Base-by-base conservation (phyloP, 768 basidiomycete species). In the Termitomyces sp. region DNA sequence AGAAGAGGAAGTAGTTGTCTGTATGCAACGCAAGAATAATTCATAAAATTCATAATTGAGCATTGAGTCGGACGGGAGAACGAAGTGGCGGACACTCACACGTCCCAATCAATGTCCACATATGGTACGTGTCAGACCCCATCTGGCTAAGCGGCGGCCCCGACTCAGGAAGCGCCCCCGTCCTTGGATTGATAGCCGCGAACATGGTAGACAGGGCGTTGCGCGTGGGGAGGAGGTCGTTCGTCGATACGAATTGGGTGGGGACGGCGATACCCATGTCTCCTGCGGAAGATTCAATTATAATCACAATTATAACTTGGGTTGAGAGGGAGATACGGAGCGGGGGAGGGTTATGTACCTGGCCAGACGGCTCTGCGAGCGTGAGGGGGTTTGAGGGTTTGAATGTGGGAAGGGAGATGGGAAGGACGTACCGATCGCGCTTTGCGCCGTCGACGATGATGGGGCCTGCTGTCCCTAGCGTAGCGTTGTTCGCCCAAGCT, bases 181-280 rank as follows among this genome's bases (percentile, higher is more conserved):
- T 86, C 16, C 33, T 66, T 0, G 84, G 79, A 57, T 85, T 77
- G 59, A 83, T 80, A 2, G 76, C 76, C 3, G 82, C 74, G 64
- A 85, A 85, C 83, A 84, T 84, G 1, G 84, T 86, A 1, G 81
- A 77, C 4, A 87, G 75, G 0, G 85, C 84, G 62, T 85, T 86
- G 18, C 78, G 74, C 0, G 84, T 84, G 0, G 84, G 81, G 2
- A 84, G 60, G 4, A 87, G 77, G 63, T 86, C 85, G 63, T 82
- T 82, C 0, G 84, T 87, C 0, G 84, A 85, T 0, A 87, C 85
- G 62, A 87, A 86, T 66, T 83, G 80, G 1, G 84, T 79, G 0
- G 85, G 83, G 8, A 85, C 84, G 0, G 84, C 85, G 38, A 86
- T 83, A 13, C 85, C 85, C 84, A 85, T 85, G 66, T 86, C 85